Conservation (phyloP, 2,329 filamentous ascomycete genomes). For the Ilyonectria sp. region DNA sequence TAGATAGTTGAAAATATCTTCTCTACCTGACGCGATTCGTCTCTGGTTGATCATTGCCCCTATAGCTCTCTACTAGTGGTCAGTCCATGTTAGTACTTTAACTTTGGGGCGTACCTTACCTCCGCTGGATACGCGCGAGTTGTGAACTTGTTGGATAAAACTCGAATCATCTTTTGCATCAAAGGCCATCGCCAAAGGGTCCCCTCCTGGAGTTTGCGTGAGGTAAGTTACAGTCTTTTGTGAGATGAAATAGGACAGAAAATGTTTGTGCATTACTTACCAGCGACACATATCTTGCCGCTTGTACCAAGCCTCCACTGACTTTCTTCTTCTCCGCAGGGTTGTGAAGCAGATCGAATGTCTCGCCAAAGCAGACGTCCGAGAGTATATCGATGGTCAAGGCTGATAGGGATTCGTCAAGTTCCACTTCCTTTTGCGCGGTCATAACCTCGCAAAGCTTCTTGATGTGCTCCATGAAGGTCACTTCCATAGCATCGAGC, state of each 20-base stretch:
- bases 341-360: background rate
- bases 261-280: background rate
- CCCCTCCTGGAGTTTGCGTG: background rate
- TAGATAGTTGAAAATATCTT: constrained; percentile 4
- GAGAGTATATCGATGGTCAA: constrained; percentile 2
- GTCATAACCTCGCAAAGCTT: background rate
- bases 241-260: background rate
- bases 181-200: constrained; percentile 5
- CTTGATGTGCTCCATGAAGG: constrained; percentile 1
- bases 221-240: background rate
- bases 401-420: background rate
- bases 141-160: background rate
- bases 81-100: background rate
- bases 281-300: background rate
- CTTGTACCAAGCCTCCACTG: background rate
- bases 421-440: background rate
- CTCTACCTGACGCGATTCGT: background rate
- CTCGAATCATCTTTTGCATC: background rate
- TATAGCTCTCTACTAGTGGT: background rate
- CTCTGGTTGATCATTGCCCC: constrained; percentile 3
- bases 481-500: constrained; percentile 5
- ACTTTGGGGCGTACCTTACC: background rate
- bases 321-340: background rate
- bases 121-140: background rate
- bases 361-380: constrained; percentile 1